Base-by-base conservation (phyloP, 2,329 filamentous ascomycete genomes). In the Aspergillus pseudotamarii region DNA sequence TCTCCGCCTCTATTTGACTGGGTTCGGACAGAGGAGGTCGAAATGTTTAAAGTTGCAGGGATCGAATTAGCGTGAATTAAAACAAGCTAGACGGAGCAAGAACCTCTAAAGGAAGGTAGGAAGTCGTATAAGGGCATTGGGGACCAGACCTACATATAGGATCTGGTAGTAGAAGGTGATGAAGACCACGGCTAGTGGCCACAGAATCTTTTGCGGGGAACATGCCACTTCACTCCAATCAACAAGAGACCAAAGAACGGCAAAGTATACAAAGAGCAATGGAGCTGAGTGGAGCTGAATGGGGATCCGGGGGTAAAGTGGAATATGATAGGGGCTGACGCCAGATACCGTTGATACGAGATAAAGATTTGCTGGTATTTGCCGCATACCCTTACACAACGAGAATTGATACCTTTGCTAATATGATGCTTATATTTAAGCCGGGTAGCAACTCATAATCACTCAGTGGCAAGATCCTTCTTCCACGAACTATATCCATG, bases 391-490 rank as follows among this genome's bases (percentile, higher is more conserved):
- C 34, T 41, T 41, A 41, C 16, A 19, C 38, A n/a, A n/a, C 6
- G n/a, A n/a, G 16, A n/a, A 41, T 10, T n/a, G 6, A 19, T 9
- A n/a, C 19, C 3, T 41, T 41, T 9, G 38, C 19, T 41, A 41
- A n/a, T 9, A 41, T 9, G 6, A 1, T 41, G 6, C 4, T 9
- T n/a, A 9, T n/a, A 2, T n/a, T n/a, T 9, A 14, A 4, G 38
- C 9, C 16, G 0, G 1, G 3, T n/a, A 3, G 2, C 3, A n/a
- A 4, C 4, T 19, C 16, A 9, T 9, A 41, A 19, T 41, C 8
- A 16, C 2, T n/a, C 38, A n/a, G 3, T 3, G 4, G 8, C 8
- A 9, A 2, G 4, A n/a, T 41, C 16, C 9, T 41, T 3, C 19
- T 41, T 41, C 19, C 16, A 19, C 19, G 3, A 41, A 9, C 16